Evolutionary conservation across 768 basidiomycete species (phyloP).

Genomic region (Mycena polygramma): DNA sequence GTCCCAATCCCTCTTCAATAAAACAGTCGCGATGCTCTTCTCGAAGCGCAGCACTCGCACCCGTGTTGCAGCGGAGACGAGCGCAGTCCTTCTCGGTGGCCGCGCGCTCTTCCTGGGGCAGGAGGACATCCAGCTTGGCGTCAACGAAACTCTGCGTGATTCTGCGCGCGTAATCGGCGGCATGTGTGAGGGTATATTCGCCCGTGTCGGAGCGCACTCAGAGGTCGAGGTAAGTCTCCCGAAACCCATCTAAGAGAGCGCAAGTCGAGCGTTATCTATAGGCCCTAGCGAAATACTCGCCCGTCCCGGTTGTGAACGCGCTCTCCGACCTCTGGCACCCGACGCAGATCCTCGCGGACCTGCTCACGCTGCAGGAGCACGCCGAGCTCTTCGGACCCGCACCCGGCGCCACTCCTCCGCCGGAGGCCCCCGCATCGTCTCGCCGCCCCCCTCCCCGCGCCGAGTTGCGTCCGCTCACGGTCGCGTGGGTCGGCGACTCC

Average conservation of each 20-base stretch:
- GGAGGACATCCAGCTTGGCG: slow-evolving; percentile 95
- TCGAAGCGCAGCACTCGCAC: slow-evolving; percentile 96
- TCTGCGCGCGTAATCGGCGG: slow-evolving; percentile 90
- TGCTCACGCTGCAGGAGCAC: slow-evolving; percentile 90
- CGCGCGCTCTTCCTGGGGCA: slow-evolving; percentile 90
- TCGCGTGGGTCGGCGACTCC: slow-evolving; percentile 95
- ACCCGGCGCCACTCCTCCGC: not conserved
- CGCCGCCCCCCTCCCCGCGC: too few relatives aligned
- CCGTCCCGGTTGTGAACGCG: slow-evolving; percentile 96
- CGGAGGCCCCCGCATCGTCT: not conserved
- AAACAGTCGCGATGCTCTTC: slow-evolving; percentile 91
- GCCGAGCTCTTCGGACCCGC: slow-evolving; percentile 63
- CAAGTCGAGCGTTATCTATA: slow-evolving; percentile 45
- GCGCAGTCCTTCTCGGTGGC: slow-evolving; percentile 84
- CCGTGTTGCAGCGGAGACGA: slow-evolving; percentile 89
- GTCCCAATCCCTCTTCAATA: slow-evolving; percentile 82
- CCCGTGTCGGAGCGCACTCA: slow-evolving; percentile 91
- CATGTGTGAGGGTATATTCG: slow-evolving; percentile 98
- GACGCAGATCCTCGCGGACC: slow-evolving; percentile 93
- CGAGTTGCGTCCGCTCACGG: slow-evolving; percentile 79
- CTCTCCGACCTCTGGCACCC: slow-evolving; percentile 97
- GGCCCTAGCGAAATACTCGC: slow-evolving; percentile 92
- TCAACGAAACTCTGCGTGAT: slow-evolving; percentile 91
- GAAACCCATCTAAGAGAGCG: not conserved
- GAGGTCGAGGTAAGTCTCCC: slow-evolving; percentile 85